phyloP scores from a whole-genome alignment of 78 protist species.

The Dictyostelium discoideum region dicty_2.7 NC_007091.3:2060501-2061000 shows the following conservation, averaged over 20 bases:
- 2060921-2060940: conserved; percentile 76
- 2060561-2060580: too few species aligned
- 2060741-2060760: conserved; percentile 52
- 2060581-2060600: too few species aligned
- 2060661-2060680: not conserved
- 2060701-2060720: not conserved
- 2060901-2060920: conserved; percentile 4
- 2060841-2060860: conserved; percentile 5
- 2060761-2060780: conserved; percentile 68
- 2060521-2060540: too few species aligned
- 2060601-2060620: not conserved
- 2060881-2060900: conserved; percentile 65
- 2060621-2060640: not conserved
- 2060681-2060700: too few species aligned
- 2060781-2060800: conserved; percentile 71
- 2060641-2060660: not conserved
- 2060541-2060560: not conserved
- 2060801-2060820: conserved; percentile 23
- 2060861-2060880: not conserved
- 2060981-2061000: not conserved
- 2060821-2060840: conserved; percentile 17
- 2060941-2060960: conserved; percentile 53
- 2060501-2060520: not conserved
- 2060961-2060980: not conserved
- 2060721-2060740: conserved; percentile 46